A percentile compares a stretch with the other conserved stretches of the same genome.
Conservation (phyloP, 768 basidiomycete species). For the Artomyces pyxidatus region DNA sequence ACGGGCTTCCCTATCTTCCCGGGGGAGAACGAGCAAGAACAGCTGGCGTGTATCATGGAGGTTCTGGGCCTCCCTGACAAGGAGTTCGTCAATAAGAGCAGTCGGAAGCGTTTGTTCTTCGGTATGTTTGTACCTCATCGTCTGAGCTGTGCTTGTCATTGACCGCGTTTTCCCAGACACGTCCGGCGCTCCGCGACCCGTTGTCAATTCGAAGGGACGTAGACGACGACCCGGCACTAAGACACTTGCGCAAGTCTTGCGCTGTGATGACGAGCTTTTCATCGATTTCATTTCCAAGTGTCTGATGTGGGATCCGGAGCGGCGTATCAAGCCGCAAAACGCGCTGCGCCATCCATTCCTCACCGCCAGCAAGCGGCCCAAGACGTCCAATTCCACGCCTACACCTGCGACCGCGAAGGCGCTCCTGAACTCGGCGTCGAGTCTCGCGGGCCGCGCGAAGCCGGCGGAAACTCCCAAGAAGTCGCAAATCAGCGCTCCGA, state of each 20-base stretch:
- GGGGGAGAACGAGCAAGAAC: slow-evolving; percentile 98
- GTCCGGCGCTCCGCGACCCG: slow-evolving; percentile 85
- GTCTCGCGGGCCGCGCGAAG: slow-evolving; percentile 44
- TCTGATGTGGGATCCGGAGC: slow-evolving; percentile 97
- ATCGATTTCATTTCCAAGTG: slow-evolving; percentile 97
- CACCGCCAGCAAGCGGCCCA: slow-evolving; percentile 48
- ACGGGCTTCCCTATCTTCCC: slow-evolving; percentile 99
- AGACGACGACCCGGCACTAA: slow-evolving; percentile 88
- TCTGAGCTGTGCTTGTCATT: too few species aligned
- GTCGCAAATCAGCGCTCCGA: slow-evolving; percentile 82
- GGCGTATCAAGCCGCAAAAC: slow-evolving; percentile 87
- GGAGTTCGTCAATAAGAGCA: slow-evolving; percentile 89
- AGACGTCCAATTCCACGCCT: slow-evolving; percentile 33
- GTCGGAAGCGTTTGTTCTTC: slow-evolving; percentile 92
- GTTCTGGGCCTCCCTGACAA: slow-evolving; percentile 94
- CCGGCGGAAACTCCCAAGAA: slow-evolving; percentile 77
- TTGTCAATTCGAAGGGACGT: slow-evolving; percentile 94
- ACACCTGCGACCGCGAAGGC: slow-evolving; percentile 41
- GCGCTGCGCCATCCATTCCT: slow-evolving; percentile 91
- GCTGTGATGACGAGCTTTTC: slow-evolving; percentile 91
- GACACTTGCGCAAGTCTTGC: slow-evolving; percentile 79
- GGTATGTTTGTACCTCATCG: slow-evolving; percentile 42
- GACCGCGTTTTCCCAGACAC: slow-evolving; percentile 75
- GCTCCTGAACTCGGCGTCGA: slow-evolving; percentile 51
- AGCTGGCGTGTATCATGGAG: slow-evolving; percentile 98